phyloP scores from a whole-genome alignment of 2,329 filamentous ascomycete species.

The Colletotrichum cuscutae region DNA sequence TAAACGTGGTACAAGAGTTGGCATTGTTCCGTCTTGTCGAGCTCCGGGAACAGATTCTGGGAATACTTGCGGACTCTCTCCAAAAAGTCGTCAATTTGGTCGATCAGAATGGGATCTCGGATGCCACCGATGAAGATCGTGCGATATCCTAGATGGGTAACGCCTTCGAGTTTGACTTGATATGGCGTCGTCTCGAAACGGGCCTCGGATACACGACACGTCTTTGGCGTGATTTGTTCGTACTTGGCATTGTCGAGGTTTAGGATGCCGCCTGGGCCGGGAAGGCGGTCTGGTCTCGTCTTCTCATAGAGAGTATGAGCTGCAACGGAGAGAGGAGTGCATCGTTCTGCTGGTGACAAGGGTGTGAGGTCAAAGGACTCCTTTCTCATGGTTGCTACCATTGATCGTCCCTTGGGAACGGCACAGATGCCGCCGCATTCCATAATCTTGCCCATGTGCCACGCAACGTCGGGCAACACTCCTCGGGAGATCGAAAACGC shows the following conservation, averaged over 20 bases:
- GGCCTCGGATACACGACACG: constrained; percentile 52
- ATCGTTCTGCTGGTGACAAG: constrained; percentile 48
- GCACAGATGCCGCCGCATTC: constrained; percentile 63
- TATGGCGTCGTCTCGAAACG: constrained; percentile 49
- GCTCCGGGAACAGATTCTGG: constrained; percentile 36
- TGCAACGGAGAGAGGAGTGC: constrained; percentile 60
- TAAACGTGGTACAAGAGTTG: constrained; percentile 57
- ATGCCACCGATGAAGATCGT: constrained; percentile 58
- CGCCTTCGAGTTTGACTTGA: constrained; percentile 61
- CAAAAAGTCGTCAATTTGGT: constrained; percentile 50
- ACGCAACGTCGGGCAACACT: constrained; percentile 25
- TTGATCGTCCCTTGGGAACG: constrained; percentile 55
- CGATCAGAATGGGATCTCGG: constrained; percentile 57
- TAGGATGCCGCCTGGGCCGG: constrained; percentile 61
- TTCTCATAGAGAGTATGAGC: constrained; percentile 68
- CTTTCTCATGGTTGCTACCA: constrained; percentile 51
- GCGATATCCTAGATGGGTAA: constrained; percentile 53
- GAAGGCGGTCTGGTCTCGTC: constrained; percentile 58
- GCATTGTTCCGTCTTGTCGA: constrained; percentile 43
- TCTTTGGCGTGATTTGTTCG: constrained; percentile 48
- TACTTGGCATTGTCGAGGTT: constrained; percentile 54
- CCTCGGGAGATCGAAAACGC: constrained; percentile 42
- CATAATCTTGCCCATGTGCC: constrained; percentile 67
- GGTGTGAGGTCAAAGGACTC: constrained; percentile 59
- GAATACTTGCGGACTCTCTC: constrained; percentile 38